Evolutionary conservation across 495 filamentous ascomycete genomes (phyloP).

Genomic region (Aspergillus hancockii): DNA sequence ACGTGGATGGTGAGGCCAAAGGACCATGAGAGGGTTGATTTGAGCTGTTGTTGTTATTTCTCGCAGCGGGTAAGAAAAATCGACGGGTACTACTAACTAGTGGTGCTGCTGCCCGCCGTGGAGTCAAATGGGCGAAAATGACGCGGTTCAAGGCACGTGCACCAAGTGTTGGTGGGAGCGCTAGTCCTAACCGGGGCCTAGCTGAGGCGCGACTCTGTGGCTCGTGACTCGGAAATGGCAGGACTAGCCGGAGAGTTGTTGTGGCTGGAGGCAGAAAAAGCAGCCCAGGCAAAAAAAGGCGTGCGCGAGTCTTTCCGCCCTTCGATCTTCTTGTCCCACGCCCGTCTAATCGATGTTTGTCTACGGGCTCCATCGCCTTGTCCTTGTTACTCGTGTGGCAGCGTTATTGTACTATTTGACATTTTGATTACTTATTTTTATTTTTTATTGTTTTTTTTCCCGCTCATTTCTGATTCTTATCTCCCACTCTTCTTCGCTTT

Average conservation of each 20-base stretch:
- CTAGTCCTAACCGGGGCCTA: slow-evolving; percentile 17
- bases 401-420: neutral
- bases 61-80: neutral
- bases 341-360: slow-evolving; percentile 1
- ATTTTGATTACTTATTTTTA: slow-evolving; percentile 10
- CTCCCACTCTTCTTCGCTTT: slow-evolving; percentile 2
- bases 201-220: slow-evolving; percentile 7
- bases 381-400: neutral
- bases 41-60: slow-evolving; percentile 4
- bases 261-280: neutral
- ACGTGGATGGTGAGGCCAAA: neutral
- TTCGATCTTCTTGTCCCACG: slow-evolving; percentile 8
- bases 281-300: neutral
- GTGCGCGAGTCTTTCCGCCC: slow-evolving; percentile 18
- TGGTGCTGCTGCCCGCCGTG: neutral
- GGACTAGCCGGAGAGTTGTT: neutral
- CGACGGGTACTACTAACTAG: too few species aligned
- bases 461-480: slow-evolving; percentile 5
- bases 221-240: neutral
- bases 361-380: neutral
- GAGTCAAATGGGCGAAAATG: slow-evolving; percentile 3
- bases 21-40: neutral
- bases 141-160: slow-evolving; percentile 17
- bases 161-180: neutral
- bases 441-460: too few species aligned